These are phyloP conservation scores for Cryptococcus deneoformans DNA, from an alignment of 1,284 basidiomycete species.

Conservation along the genomic window DNA sequence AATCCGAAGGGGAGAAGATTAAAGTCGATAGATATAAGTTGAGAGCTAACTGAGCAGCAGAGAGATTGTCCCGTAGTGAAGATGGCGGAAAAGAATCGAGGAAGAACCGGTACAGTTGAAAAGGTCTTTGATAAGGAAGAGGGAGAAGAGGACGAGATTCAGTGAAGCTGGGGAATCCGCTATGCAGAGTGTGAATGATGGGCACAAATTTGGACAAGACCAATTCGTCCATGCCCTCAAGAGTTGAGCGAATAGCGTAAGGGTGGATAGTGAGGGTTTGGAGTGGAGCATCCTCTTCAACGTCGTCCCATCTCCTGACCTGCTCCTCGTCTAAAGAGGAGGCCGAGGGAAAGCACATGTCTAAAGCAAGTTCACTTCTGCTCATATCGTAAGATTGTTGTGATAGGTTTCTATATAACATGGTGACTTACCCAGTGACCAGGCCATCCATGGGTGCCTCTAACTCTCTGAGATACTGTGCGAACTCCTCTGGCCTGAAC, in stretches of 20 bases:
- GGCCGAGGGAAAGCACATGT: too few relatives aligned
- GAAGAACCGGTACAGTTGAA: neutral
- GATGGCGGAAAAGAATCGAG: constrained; percentile 1
- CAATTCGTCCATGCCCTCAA: constrained; percentile 6
- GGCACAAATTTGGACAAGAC: constrained; percentile 10
- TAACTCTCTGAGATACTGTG: constrained; percentile 24
- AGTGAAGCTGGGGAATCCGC: neutral
- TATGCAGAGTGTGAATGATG: neutral
- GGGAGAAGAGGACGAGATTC: constrained; percentile 2
- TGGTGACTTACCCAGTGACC: constrained; percentile 29
- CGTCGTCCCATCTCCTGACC: neutral
- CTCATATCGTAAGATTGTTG: neutral
- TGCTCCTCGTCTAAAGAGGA: neutral
- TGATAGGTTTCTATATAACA: neutral
- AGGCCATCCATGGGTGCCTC: constrained; percentile 29
- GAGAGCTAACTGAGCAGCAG: constrained; percentile 14
- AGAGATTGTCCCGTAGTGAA: neutral
- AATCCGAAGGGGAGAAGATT: constrained; percentile 18
- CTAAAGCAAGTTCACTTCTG: too few relatives aligned
- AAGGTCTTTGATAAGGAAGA: neutral
- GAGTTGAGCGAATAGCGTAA: constrained; percentile 1
- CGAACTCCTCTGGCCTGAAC: constrained; percentile 13
- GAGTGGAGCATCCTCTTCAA: constrained; percentile 4
- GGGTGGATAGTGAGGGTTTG: constrained; percentile 5
- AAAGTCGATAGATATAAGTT: constrained; percentile 21